A percentile compares a stretch with the other conserved stretches of the same genome.
Conservation (phyloP, 768 basidiomycete species). For the Exidia glandulosa region DNA sequence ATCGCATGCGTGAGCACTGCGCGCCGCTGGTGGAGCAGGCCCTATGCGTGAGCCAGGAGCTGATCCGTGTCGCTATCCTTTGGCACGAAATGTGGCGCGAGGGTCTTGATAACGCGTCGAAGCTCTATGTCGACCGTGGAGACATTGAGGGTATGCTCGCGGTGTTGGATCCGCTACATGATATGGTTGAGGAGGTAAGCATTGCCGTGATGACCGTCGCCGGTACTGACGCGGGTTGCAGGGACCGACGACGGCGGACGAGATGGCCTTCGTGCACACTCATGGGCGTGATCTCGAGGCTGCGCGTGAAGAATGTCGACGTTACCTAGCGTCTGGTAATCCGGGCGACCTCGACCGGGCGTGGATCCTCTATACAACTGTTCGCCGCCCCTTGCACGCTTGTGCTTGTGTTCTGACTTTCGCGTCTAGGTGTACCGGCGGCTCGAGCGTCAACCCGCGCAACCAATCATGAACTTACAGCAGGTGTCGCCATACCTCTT, state of each 20-base stretch:
- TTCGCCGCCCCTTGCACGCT: neutral
- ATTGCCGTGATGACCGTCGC: neutral
- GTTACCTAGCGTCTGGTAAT: slow-evolving; percentile 30
- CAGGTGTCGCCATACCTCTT: slow-evolving; percentile 39
- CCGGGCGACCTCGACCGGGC: slow-evolving; percentile 25
- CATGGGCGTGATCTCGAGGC: slow-evolving; percentile 33
- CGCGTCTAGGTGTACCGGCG: slow-evolving; percentile 30
- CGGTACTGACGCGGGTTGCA: slow-evolving; percentile 5
- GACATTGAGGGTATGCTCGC: slow-evolving; percentile 37
- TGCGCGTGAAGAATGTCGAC: slow-evolving; percentile 31
- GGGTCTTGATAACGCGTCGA: slow-evolving; percentile 37
- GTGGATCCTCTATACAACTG: slow-evolving; percentile 1
- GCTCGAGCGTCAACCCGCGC: slow-evolving; percentile 31
- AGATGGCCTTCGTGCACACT: slow-evolving; percentile 34
- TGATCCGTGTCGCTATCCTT: slow-evolving; percentile 37
- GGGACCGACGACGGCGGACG: slow-evolving; percentile 36
- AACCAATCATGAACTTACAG: slow-evolving; percentile 33
- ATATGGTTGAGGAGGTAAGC: slow-evolving; percentile 14
- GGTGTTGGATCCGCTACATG: slow-evolving; percentile 34
- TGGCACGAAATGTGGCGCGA: slow-evolving; percentile 45
- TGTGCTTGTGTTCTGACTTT: neutral
- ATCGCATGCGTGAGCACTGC: slow-evolving; percentile 35
- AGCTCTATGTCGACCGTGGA: slow-evolving; percentile 35
- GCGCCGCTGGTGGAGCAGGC: slow-evolving; percentile 34
- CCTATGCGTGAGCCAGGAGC: slow-evolving; percentile 33